phyloP scores from a whole-genome alignment of 208 protist species.

The Novymonas esmeraldas region DNA sequence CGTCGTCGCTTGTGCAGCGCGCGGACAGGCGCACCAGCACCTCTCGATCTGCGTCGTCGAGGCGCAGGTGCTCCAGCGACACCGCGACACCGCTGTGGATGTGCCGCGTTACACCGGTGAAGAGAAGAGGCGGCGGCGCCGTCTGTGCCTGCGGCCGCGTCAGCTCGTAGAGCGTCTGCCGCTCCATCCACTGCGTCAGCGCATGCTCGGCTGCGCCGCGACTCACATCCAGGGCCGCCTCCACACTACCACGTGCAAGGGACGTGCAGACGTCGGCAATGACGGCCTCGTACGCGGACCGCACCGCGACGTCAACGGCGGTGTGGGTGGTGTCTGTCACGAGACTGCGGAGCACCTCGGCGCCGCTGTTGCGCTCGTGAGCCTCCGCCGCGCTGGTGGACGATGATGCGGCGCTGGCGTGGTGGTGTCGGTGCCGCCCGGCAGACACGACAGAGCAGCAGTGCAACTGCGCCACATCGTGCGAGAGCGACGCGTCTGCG shows the following conservation, averaged over 20 bases:
- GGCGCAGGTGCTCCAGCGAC: constrained; percentile 23
- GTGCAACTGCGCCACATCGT: too few species aligned
- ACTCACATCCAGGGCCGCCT: constrained; percentile 6
- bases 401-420: too few species aligned
- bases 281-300: constrained; percentile 44
- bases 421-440: not conserved
- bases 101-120: constrained; percentile 45
- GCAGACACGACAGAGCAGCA: constrained; percentile 2
- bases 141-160: not conserved
- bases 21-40: constrained; percentile 24
- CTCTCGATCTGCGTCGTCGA: constrained; percentile 47
- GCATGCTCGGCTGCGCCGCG: constrained; percentile 36
- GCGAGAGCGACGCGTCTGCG: not conserved
- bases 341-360: constrained; percentile 21
- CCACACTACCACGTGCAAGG: constrained; percentile 27
- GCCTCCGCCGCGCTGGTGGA: too few species aligned
- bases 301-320: constrained; percentile 36
- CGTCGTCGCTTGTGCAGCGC: constrained; percentile 27
- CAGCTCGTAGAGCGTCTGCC: constrained; percentile 23
- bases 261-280: constrained; percentile 30
- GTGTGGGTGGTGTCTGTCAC: constrained; percentile 35
- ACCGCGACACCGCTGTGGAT: constrained; percentile 41
- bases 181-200: constrained; percentile 44
- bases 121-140: constrained; percentile 2
- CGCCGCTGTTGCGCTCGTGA: not conserved